Conservation (phyloP, 2,329 filamentous ascomycete species). For the Claviceps paspali region DNA sequence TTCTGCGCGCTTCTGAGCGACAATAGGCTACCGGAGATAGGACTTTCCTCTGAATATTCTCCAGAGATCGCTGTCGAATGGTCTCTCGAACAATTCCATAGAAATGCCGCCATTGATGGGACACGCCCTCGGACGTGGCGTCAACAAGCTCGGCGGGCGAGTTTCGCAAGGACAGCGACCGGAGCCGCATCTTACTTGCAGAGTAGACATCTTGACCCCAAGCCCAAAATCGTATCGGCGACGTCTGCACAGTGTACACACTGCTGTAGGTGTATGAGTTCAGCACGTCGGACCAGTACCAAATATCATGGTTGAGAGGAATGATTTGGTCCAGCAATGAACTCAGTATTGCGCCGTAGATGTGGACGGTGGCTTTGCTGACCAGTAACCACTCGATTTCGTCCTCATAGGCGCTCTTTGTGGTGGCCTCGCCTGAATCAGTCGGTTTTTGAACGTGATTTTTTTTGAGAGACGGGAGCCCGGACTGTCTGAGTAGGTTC, state of each 20-base stretch:
- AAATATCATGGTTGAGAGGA: slow-evolving; percentile 70
- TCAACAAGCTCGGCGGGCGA: slow-evolving; percentile 19
- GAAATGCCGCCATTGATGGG: slow-evolving; percentile 50
- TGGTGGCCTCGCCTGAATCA: slow-evolving; percentile 11
- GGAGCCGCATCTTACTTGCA: slow-evolving; percentile 38
- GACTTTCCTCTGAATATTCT: slow-evolving; percentile 54
- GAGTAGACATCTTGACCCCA: slow-evolving; percentile 57
- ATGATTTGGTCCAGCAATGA: slow-evolving; percentile 71
- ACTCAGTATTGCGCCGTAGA: slow-evolving; percentile 67
- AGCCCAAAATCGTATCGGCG: slow-evolving; percentile 57
- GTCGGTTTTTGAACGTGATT: slow-evolving; percentile 20
- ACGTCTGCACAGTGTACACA: slow-evolving; percentile 75
- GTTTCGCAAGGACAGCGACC: slow-evolving; percentile 15
- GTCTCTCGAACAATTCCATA: slow-evolving; percentile 68
- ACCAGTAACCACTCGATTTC: slow-evolving; percentile 85
- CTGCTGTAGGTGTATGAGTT: slow-evolving; percentile 64
- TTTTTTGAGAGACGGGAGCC: slow-evolving; percentile 26
- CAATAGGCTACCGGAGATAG: slow-evolving; percentile 66
- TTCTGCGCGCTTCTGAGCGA: slow-evolving; percentile 58
- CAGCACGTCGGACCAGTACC: slow-evolving; percentile 89
- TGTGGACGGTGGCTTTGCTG: slow-evolving; percentile 83
- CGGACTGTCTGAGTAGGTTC: slow-evolving; percentile 46
- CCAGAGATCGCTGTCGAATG: slow-evolving; percentile 55
- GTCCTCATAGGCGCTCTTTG: slow-evolving; percentile 43
- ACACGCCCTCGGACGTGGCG: slow-evolving; percentile 23